Evolutionary conservation across 2,329 filamentous ascomycete genomes (phyloP), one percentile per base, ranked within the genome.

Genomic region (Plectosphaerella cucumerina): DNA sequence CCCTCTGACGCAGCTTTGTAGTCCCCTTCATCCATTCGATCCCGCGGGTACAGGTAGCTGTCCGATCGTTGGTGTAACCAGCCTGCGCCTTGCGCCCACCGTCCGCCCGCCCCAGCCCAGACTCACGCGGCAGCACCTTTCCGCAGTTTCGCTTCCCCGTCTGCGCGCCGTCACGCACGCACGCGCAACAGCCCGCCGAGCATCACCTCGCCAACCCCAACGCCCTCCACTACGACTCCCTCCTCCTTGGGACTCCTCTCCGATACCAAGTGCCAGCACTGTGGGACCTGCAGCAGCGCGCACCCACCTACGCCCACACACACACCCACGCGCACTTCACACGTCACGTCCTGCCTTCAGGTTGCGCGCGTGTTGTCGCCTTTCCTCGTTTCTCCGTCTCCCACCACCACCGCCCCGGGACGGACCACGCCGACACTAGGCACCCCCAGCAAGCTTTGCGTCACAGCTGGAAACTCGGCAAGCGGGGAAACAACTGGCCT

Each of bases 391-490:
- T 58, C 58, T 56, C 56, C 54, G 48, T 50, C 52, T 51, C 49
- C 46, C 51, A 47, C 50, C 51, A 48, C 56, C 51, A 55, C 55
- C 56, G 54, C 59, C 57, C 54, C 62, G 62, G 63, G 61, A 59
- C 59, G 64, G 63, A 31, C 26, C 8, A 42, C 39, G 39, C 39
- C 39, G 6, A 42, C 18, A 17, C 39, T 42, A 42, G 17, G 39
- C 39, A 8, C 26, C 26, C 39, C n/a, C 17, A 42, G n/a, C 39
- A 42, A 42, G 39, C n/a, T 42, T 42, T 64, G 62, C 71, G 68
- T 74, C 71, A 73, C 74, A 74, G 72, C 71, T 72, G 72, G 70
- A 71, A 31, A 69, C 67, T 61, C 60, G 59, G 59, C 57, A 62
- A 64, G 60, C 63, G 61, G 64, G 64, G 65, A 65, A 62, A 59